Evolutionary conservation across 2,329 filamentous ascomycete species (phyloP).

Genomic region (Nemania abortiva): DNA sequence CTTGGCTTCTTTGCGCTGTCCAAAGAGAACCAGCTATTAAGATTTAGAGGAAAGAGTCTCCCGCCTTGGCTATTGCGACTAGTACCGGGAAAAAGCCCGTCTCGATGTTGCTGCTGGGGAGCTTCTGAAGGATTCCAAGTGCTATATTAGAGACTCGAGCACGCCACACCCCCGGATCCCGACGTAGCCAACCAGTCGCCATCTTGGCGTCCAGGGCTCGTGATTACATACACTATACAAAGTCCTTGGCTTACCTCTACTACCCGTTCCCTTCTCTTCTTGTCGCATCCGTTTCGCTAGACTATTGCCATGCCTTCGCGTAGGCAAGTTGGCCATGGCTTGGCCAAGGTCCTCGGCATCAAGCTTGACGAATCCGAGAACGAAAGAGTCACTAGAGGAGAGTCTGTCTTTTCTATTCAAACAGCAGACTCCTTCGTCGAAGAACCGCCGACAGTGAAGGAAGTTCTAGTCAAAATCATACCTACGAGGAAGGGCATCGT

Average conservation of each 20-base stretch:
- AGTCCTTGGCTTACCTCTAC: slow-evolving; percentile 24
- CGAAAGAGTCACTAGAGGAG: slow-evolving; percentile 78
- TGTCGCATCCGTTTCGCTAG: slow-evolving; percentile 13
- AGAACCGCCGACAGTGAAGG: slow-evolving; percentile 77
- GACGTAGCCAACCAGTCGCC: slow-evolving; percentile 34
- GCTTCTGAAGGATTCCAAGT: slow-evolving; percentile 29
- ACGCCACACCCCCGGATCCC: slow-evolving; percentile 35
- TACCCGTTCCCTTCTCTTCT: slow-evolving; percentile 4
- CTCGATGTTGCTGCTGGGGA: slow-evolving; percentile 23
- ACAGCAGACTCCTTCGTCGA: slow-evolving; percentile 86
- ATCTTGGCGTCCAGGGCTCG: slow-evolving; percentile 29
- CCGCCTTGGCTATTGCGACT: slow-evolving; percentile 15
- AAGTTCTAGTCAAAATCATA: slow-evolving; percentile 75
- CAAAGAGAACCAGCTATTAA: background rate
- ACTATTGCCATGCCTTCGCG: slow-evolving; percentile 54
- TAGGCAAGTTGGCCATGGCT: slow-evolving; percentile 74
- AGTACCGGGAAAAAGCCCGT: slow-evolving; percentile 19
- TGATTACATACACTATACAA: slow-evolving; percentile 28
- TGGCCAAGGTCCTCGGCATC: slow-evolving; percentile 87
- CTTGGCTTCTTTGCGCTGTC: background rate
- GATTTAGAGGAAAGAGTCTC: background rate
- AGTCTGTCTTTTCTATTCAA: slow-evolving; percentile 80
- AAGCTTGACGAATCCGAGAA: slow-evolving; percentile 77
- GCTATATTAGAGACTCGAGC: slow-evolving; percentile 37
- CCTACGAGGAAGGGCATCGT: slow-evolving; percentile 68